Percentiles rank a stretch among this genome's conserved stretches.
Evolutionary conservation across 176 grass and related monocot genomes (phyloP).

Genomic region (Zea luxurians): DNA sequence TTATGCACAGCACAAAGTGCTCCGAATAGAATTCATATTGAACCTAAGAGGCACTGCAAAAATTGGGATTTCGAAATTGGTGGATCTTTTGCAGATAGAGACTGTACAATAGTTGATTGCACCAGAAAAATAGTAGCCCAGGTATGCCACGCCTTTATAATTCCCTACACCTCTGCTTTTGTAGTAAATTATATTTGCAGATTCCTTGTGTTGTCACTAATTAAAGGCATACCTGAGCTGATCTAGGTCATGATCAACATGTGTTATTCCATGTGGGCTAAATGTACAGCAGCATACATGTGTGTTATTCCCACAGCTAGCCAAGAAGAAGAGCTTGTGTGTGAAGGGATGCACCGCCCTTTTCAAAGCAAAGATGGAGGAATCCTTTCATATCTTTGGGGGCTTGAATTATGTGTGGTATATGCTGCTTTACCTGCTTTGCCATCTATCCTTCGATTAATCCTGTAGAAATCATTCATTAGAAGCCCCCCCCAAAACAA

Average conservation of each 20-base stretch:
- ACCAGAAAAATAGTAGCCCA: too few relatives aligned
- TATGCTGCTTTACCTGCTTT: constrained; percentile 87
- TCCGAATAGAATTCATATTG: constrained; percentile 55
- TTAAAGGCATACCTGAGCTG: constrained; percentile 1
- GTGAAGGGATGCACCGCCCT: constrained; percentile 70
- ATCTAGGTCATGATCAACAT: constrained; percentile 23
- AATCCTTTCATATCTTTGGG: constrained; percentile 63
- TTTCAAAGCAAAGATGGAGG: constrained; percentile 78
- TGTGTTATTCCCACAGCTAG: constrained; percentile 28
- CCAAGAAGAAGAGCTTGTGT: constrained; percentile 64
- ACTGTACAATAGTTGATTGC: constrained; percentile 63
- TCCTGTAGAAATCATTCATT: constrained; percentile 56
- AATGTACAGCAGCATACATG: too few relatives aligned
- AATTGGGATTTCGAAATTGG: constrained; percentile 70
- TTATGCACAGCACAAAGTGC: constrained; percentile 48
- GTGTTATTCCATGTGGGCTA: constrained; percentile 22
- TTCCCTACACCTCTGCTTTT: neutral
- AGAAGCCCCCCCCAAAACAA: constrained; percentile 19
- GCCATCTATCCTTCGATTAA: constrained; percentile 65
- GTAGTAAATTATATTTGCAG: constrained; percentile 13
- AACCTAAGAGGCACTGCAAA: constrained; percentile 55
- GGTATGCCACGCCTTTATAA: constrained; percentile 46
- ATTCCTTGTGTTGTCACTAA: constrained; percentile 20
- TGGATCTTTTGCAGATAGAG: constrained; percentile 76
- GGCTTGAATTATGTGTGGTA: constrained; percentile 89